phyloP scores from a whole-genome alignment of 2,329 filamentous ascomycete genomes.

The Alternaria hordeiaustralica region DNA sequence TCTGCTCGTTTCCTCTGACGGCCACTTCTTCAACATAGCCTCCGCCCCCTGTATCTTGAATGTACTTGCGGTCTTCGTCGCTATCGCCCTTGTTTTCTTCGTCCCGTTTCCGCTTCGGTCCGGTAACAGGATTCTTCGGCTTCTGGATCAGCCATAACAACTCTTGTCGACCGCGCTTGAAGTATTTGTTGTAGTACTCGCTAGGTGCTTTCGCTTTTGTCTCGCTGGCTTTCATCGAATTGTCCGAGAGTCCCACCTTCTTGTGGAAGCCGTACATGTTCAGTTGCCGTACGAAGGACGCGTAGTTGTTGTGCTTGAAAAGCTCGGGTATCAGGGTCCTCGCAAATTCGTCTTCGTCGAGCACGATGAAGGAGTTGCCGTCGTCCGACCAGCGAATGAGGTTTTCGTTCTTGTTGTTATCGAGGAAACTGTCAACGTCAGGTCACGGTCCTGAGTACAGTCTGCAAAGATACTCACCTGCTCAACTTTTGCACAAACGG shows the following conservation, averaged over 20 bases:
- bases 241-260: constrained; percentile 79
- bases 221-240: constrained; percentile 96
- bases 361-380: constrained; percentile 93
- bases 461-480: constrained; percentile 68
- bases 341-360: constrained; percentile 91
- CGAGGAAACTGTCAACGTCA: constrained; percentile 75
- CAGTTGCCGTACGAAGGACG: constrained; percentile 76
- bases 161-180: constrained; percentile 90
- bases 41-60: constrained; percentile 53
- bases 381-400: constrained; percentile 97
- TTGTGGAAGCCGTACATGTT: constrained; percentile 65
- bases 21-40: constrained; percentile 52
- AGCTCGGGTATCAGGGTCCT: constrained; percentile 75
- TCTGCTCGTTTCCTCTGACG: constrained; percentile 48
- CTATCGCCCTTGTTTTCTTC: constrained; percentile 73
- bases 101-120: constrained; percentile 56
- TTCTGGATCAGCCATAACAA: constrained; percentile 96
- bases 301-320: constrained; percentile 82
- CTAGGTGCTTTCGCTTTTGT: constrained; percentile 97
- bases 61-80: constrained; percentile 64
- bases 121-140: constrained; percentile 72
- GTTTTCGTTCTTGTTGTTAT: constrained; percentile 90
- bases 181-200: constrained; percentile 97
- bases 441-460: not conserved
- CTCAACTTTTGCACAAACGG: constrained; percentile 98